These are phyloP conservation scores for Filosporella fistucella DNA, from an alignment of 495 filamentous ascomycete species.

Conservation along the genomic window DNA sequence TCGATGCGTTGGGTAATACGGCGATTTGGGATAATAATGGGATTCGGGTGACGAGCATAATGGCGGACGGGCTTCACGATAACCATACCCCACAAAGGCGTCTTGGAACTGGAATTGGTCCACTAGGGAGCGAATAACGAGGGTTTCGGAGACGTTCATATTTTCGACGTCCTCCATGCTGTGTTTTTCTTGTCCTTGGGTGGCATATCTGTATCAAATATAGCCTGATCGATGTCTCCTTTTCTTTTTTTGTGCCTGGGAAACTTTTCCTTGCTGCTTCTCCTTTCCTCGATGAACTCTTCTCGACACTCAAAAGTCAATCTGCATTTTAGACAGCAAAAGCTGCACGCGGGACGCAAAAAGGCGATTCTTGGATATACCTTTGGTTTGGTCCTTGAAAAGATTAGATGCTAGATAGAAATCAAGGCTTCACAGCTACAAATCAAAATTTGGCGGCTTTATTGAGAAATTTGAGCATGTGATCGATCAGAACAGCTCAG, in stretches of 20 bases:
- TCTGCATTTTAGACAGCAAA: background rate
- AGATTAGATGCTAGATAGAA: background rate
- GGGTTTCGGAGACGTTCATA: too few relatives aligned
- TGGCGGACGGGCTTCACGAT: too few relatives aligned
- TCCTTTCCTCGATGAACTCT: background rate
- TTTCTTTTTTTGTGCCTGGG: background rate
- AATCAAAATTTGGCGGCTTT: background rate
- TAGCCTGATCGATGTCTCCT: background rate
- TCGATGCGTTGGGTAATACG: too few relatives aligned
- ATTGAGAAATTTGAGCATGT: too few relatives aligned
- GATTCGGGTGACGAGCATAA: too few relatives aligned
- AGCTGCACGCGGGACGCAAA: background rate
- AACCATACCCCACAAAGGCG: too few relatives aligned
- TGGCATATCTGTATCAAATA: background rate
- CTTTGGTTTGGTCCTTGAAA: background rate
- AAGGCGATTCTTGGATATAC: background rate
- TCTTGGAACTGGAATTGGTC: too few relatives aligned
- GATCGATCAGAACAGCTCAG: too few relatives aligned
- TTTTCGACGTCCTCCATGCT: too few relatives aligned
- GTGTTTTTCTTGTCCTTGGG: too few relatives aligned
- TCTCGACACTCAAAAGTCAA: background rate
- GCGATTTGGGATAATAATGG: too few relatives aligned
- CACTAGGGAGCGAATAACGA: too few relatives aligned
- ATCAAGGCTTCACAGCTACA: slow-evolving; percentile 1
- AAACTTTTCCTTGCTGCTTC: background rate